A percentile compares a stretch with the other conserved stretches of the same genome.
These are phyloP conservation scores for Hortiboletus flavorubellus DNA, from an alignment of 768 basidiomycete species.

Conservation along the genomic window DNA sequence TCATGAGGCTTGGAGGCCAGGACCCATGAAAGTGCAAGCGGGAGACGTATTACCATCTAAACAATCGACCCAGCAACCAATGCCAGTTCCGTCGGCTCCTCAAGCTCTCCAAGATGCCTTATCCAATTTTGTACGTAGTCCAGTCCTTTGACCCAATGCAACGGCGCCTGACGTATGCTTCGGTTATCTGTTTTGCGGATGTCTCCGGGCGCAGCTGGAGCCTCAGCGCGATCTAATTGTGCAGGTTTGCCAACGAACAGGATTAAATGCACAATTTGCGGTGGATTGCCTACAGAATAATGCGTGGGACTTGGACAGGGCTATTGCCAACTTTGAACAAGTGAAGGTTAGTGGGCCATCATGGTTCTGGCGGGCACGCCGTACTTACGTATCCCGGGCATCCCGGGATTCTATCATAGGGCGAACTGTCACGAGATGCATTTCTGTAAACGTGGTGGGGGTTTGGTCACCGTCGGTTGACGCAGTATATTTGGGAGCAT, in stretches of 20 bases:
- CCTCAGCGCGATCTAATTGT: slow-evolving; percentile 67
- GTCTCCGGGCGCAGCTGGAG: slow-evolving; percentile 48
- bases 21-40: slow-evolving; percentile 71
- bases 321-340: slow-evolving; percentile 81
- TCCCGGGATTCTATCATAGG: slow-evolving; percentile 32
- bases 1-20: slow-evolving; percentile 73
- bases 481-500: slow-evolving; percentile 13
- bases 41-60: slow-evolving; percentile 26
- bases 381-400: slow-evolving; percentile 23
- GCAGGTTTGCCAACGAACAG: slow-evolving; percentile 68
- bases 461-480: slow-evolving; percentile 4
- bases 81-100: slow-evolving; percentile 34
- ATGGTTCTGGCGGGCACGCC: neutral
- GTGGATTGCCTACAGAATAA: slow-evolving; percentile 85
- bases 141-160: slow-evolving; percentile 8
- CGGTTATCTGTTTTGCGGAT: slow-evolving; percentile 10
- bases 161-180: slow-evolving; percentile 11
- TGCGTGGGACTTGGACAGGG: slow-evolving; percentile 78
- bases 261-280: slow-evolving; percentile 75
- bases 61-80: slow-evolving; percentile 17
- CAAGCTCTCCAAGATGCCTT: slow-evolving; percentile 48
- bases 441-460: slow-evolving; percentile 41
- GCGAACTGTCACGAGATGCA: slow-evolving; percentile 50
- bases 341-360: slow-evolving; percentile 62
- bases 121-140: slow-evolving; percentile 51